phyloP scores from a whole-genome alignment of 495 filamentous ascomycete species.

The Symbiotaphrina buchneri region DNA sequence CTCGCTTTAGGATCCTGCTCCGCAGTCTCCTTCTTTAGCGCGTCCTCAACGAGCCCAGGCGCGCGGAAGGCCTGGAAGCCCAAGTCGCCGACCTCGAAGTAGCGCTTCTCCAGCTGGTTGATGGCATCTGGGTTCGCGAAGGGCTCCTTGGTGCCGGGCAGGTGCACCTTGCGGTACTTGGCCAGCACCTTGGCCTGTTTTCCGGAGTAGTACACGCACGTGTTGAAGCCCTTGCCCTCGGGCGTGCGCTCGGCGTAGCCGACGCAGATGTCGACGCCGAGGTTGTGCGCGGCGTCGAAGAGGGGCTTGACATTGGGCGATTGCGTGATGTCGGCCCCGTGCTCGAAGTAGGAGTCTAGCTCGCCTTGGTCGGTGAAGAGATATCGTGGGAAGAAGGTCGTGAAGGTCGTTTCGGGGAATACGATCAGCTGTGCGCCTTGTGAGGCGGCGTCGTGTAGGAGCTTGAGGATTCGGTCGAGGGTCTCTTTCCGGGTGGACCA shows the following conservation, averaged over 20 bases:
- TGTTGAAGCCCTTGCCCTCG: slow-evolving; percentile 19
- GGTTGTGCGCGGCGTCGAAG: slow-evolving; percentile 18
- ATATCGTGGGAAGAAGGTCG: slow-evolving; percentile 25
- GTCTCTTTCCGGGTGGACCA: slow-evolving; percentile 14
- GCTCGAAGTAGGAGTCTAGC: slow-evolving; percentile 21
- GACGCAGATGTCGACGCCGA: slow-evolving; percentile 21
- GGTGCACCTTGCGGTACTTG: slow-evolving; percentile 27
- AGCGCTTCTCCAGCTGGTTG: slow-evolving; percentile 26
- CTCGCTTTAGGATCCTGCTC: too few relatives aligned
- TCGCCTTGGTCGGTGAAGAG: slow-evolving; percentile 15
- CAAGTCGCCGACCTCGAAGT: slow-evolving; percentile 22
- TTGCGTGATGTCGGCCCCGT: slow-evolving; percentile 15
- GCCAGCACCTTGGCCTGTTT: slow-evolving; percentile 14
- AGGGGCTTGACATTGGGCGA: slow-evolving; percentile 18
- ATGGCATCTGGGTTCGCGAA: slow-evolving; percentile 18
- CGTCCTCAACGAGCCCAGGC: slow-evolving; percentile 14
- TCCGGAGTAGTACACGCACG: slow-evolving; percentile 22
- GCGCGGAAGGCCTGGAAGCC: slow-evolving; percentile 24
- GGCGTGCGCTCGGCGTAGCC: slow-evolving; percentile 19
- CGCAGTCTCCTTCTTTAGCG: slow-evolving; percentile 5
- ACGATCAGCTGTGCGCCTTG: slow-evolving; percentile 19
- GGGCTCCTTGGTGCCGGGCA: slow-evolving; percentile 22
- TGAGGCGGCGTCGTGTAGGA: slow-evolving; percentile 15
- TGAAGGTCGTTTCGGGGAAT: slow-evolving; percentile 23
- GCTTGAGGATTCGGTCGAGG: slow-evolving; percentile 17